A percentile compares a stretch with the other conserved stretches of the same genome.
phyloP scores from a whole-genome alignment of 768 basidiomycete species.

The Pisolithus microcarpus region DNA sequence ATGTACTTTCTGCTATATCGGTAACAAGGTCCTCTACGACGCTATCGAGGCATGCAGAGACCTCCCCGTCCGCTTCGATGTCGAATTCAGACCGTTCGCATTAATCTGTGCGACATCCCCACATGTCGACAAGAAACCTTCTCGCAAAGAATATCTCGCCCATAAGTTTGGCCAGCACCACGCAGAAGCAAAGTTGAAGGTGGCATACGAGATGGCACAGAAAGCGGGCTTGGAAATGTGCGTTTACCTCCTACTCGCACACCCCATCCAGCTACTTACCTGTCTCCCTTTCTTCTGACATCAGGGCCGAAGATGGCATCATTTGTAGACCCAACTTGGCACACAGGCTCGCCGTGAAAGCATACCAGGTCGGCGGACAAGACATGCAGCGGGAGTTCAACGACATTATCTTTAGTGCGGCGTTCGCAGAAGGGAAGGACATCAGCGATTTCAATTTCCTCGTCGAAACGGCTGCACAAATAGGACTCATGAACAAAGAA shows the following conservation, averaged over 20 bases:
- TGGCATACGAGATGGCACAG: conserved; percentile 22
- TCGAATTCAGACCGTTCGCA: conserved; percentile 30
- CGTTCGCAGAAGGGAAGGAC: conserved; percentile 35
- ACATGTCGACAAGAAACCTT: conserved; percentile 8
- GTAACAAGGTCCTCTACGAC: conserved; percentile 28
- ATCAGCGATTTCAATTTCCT: conserved; percentile 31
- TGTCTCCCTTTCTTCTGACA: not conserved
- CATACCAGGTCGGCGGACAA: conserved; percentile 36
- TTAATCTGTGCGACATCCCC: conserved; percentile 20
- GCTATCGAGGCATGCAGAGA: conserved; percentile 30
- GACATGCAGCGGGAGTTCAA: conserved; percentile 32
- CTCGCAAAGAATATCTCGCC: conserved; percentile 17
- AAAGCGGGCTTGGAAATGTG: conserved; percentile 22
- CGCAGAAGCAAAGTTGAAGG: conserved; percentile 21
- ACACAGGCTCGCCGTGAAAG: conserved; percentile 40
- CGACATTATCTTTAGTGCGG: conserved; percentile 33
- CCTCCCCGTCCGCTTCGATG: conserved; percentile 28
- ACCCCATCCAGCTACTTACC: not conserved
- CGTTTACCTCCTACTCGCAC: conserved; percentile 1
- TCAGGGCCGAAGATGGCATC: conserved; percentile 32
- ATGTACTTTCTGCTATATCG: conserved; percentile 35
- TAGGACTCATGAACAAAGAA: conserved; percentile 33
- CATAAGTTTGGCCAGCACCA: conserved; percentile 23
- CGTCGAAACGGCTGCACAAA: conserved; percentile 29
- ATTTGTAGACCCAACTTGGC: conserved; percentile 35